Base-by-base conservation (phyloP, 177 flowering plant species). In the Vitis hybrid region DNA sequence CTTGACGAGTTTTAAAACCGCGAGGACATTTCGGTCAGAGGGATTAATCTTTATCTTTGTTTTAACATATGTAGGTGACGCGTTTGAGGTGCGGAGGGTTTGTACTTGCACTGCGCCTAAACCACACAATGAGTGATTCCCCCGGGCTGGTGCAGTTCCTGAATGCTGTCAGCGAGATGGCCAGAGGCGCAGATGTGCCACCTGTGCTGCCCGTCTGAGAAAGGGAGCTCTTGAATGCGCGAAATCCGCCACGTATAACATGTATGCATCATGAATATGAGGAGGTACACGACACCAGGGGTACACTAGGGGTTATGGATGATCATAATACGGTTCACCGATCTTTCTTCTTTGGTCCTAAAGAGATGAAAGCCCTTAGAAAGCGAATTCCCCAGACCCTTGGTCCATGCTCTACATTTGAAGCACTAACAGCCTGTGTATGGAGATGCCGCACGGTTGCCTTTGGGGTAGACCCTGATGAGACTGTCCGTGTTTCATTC, bases 391-490 rank as follows among this genome's bases (percentile, higher is more conserved):
- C 90, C 0, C 60, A 72, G 0, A 79, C 77, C 52, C 74, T 82
- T 27, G 74, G 66, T 49, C 2, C 49, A 8, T 21, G 4, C 40
- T 2, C 88, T 15, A 64, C 74, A 3, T 82, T 87, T 35, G 89
- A 85, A 17, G 12, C 82, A 14, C 62, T 87, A 9, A 73, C 85
- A 1, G 85, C 92, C 1, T 79, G 75, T 62, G 40, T 88, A 0
- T 84, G 87, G 89, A 75, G 83, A 13, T 78, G 82, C 59, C 83
- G 91, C 32, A 84, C 90, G 3, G 64, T 72, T 0, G 86, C 91
- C 1, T 70, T 84, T 14, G 48, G 65, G 4, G 72, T 66, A 1
- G 76, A 77, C 7, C 86, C 86, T 1, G 69, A 81, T 0, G 81
- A 82, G 51, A 77, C 58, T 13, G 84, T 86, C 0, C 76, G 85